Base-by-base conservation (phyloP, 2,329 filamentous ascomycete genomes). In the Cladophialophora chaetospira region DNA sequence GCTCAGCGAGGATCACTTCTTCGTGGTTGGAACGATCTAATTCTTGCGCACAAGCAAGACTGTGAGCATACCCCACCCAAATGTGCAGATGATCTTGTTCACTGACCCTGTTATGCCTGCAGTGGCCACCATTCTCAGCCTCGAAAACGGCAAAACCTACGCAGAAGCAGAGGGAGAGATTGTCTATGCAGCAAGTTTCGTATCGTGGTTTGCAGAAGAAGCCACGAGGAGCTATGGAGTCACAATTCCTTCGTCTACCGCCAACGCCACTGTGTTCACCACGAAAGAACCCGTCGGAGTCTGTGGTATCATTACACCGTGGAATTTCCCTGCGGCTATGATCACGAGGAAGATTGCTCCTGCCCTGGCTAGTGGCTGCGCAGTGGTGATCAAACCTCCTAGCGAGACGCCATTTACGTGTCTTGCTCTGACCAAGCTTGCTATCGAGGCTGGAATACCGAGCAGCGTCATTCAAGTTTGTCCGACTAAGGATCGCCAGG, bases 291-390 rank as follows among this genome's bases (percentile, higher is more conserved):
- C 91, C 0, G 83, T 95, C 11, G 91, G 90, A 48, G 90, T 95
- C 11, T 89, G 87, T 68, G 89, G 87, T 2, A 75, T 94, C 49
- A 90, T 95, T 62, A 91, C 89, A 10, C 90, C 91, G 72, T 94
- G 90, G 90, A 95, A 95, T 75, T 95, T 94, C 68, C 87, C 87
- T 6, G 83, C 85, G 2, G 86, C 86, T 45, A 90, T 90, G 87
- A 83, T 89, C 62, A 61, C 68, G n/a, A 62, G 70, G 23, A 71
- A 72, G 42, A 63, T 67, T 10, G 68, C 57, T 6, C 64, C 69
- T n/a, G 71, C 72, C 5, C 61, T 74, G 6, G 72, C 70, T 10
- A 70, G 71, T 4, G 72, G 71, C 8, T 73, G 70, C 48, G 67
- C 70, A 0, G 67, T 72, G 31, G 68, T 74, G 17, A 60, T 70